Base-by-base conservation (phyloP, 768 basidiomycete genomes). In the Leccinum broughii region DNA sequence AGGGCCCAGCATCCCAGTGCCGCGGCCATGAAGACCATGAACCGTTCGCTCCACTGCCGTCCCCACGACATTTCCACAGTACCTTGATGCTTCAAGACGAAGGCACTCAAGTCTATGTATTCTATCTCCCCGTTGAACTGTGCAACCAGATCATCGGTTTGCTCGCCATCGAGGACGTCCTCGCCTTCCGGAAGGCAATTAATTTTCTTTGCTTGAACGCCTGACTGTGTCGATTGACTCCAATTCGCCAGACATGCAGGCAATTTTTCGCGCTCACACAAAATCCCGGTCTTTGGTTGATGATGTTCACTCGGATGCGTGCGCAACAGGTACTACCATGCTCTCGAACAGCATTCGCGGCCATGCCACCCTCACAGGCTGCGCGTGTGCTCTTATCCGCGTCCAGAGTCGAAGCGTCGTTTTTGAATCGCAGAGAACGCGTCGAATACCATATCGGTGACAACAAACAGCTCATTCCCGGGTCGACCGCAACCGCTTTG, bases 201-300 rank as follows among this genome's bases (percentile, higher is more conserved):
- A 14, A 22, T 14, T 20, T 8, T 37, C 39, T 35, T 13, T 28
- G 11, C 49, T 5, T 24, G 20, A 15, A 28, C 1, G 37, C 44
- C 30, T 35, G 48, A 51, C 9, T 20, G 4, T 17, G 20, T 54
- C 34, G 26, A 62, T 2, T 57, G 24, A 56, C 41, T 20, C 57
- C 17, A 44, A 2, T 57, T 50, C 51, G 20, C 26, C 48, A 71
- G 70, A 72, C 71, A 62, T 72, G 68, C 64, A 70, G 59, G 50
- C 54, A 51, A 24, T 63, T 71, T 46, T 20, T 51, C 34, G 39
- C 20, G 8, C 51, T 71, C 53, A 72, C 64, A 13, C 58, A 60
- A 54, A 59, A 66, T 32, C 55, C 54, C 6, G 39, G 58, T 20
- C 26, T 72, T 20, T 72, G 70, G 70, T 57, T 35, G n/a, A 46